These are phyloP conservation scores for Onygenales sp. DNA, from an alignment of 2,329 filamentous ascomycete genomes.

Conservation along the genomic window DNA sequence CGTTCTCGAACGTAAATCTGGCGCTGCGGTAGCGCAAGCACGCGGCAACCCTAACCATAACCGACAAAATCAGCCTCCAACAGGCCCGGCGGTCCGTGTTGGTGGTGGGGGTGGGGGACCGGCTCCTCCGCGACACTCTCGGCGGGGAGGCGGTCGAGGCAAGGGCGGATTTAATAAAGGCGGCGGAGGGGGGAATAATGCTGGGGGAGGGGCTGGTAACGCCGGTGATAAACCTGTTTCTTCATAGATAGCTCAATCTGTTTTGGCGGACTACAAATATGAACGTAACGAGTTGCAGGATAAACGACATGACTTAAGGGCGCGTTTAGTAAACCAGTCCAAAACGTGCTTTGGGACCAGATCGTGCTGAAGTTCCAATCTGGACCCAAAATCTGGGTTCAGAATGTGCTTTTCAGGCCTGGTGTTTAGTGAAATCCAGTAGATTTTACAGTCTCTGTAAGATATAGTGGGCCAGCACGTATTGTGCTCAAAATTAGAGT, in stretches of 20 bases:
- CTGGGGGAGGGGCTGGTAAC: not conserved
- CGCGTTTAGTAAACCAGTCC: no score
- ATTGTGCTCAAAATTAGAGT: no score
- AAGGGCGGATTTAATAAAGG: not conserved
- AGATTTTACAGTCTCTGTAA: no score
- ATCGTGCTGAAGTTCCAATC: no score
- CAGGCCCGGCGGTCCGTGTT: not conserved
- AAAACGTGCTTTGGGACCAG: no score
- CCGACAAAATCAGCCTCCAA: conserved; percentile 3
- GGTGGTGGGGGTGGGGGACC: not conserved
- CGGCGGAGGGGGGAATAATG: not conserved
- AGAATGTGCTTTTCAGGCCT: no score
- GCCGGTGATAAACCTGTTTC: not conserved
- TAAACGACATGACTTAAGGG: no score
- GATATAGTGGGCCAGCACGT: no score
- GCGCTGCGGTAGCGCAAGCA: conserved; percentile 3
- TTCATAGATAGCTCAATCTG: not conserved
- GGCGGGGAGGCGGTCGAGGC: not conserved
- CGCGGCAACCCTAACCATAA: conserved; percentile 2
- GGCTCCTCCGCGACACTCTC: not conserved
- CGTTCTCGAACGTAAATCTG: conserved; percentile 55
- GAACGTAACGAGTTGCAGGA: not conserved
- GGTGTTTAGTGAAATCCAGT: no score
- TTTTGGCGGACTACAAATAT: no score
- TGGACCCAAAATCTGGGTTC: no score